Percentiles rank a stretch among this genome's conserved stretches.
Evolutionary conservation across 495 filamentous ascomycete species (phyloP).

Genomic region (Penicillium tannophilum): DNA sequence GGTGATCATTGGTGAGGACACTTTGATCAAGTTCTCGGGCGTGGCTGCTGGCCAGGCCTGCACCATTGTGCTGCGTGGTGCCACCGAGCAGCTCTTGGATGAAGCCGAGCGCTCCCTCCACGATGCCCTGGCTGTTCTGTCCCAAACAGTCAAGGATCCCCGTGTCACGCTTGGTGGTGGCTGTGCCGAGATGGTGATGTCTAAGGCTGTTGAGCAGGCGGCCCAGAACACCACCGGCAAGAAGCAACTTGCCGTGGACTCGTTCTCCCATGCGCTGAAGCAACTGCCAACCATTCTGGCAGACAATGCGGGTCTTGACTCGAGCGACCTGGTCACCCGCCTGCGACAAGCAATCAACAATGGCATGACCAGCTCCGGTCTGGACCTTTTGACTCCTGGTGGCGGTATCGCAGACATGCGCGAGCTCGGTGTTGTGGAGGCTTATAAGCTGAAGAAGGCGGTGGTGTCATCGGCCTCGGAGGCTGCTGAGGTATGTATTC

Average conservation of each 20-base stretch:
- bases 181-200: constrained; percentile 98
- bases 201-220: constrained; percentile 92
- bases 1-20: constrained; percentile 96
- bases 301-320: constrained; percentile 96
- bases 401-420: constrained; percentile 97
- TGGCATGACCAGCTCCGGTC: constrained; percentile 85
- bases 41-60: constrained; percentile 93
- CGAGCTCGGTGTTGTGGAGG: constrained; percentile 95
- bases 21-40: constrained; percentile 94
- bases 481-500: constrained; percentile 79
- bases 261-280: constrained; percentile 84
- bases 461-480: constrained; percentile 94
- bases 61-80: constrained; percentile 94
- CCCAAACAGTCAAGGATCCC: constrained; percentile 94
- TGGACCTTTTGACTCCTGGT: constrained; percentile 87
- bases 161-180: constrained; percentile 93
- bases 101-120: constrained; percentile 96
- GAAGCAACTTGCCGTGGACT: constrained; percentile 89
- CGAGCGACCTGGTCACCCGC: constrained; percentile 87
- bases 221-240: constrained; percentile 95
- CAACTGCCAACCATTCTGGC: constrained; percentile 96
- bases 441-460: constrained; percentile 96
- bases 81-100: constrained; percentile 94
- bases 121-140: constrained; percentile 94
- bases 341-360: constrained; percentile 92